Evolutionary conservation across 768 basidiomycete genomes (phyloP), one percentile per base, ranked within the genome.

Genomic region (Macrocybe gigantea): DNA sequence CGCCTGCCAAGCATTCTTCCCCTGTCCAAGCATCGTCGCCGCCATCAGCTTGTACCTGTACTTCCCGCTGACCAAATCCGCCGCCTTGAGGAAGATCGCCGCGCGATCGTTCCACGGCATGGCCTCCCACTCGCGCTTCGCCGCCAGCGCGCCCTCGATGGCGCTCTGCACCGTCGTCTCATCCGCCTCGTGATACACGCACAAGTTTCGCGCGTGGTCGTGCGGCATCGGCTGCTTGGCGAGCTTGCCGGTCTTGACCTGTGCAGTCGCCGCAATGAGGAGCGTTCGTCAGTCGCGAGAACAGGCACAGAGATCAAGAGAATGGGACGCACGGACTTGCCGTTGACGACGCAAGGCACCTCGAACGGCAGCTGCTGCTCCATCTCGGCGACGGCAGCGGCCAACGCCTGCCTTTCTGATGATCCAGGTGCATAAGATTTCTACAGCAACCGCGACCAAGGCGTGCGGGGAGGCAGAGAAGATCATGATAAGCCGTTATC

Each of bases 1-100:
- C 11, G 96, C 96, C 71, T 99, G 96, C 96, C 96, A 99, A 11
- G 78, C 85, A 63, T 97, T 99, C 82, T 99, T 99, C 37, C 96
- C 96, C 70, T 99, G 96, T 11, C 96, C 96, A 41, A 99, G 75
- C 69, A 99, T 96, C 38, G 95, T 98, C 36, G 95, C 93, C 37
- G 96, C 96, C 70, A 97, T 76, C 41, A 99, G 74, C 69, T 86
- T 85, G 72, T 94, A 95, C 54, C 96, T 77, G 65, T 97, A 96
- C 75, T 98, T 99, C 47, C 90, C 91, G 60, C 89, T 85, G 49
- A 93, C 80, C 44, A 99, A 82, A 64, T 99, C 96, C 15, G 96
- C 96, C 5, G 96, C 96, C 66, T 95, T 96, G 55, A 99, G 75
- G 74, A 98, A 99, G 67, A 99, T 95, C 35, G 96, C 92, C 2